Evolutionary conservation across 2,329 filamentous ascomycete species (phyloP).

Genomic region (Phaeophleospora eucalypticola): DNA sequence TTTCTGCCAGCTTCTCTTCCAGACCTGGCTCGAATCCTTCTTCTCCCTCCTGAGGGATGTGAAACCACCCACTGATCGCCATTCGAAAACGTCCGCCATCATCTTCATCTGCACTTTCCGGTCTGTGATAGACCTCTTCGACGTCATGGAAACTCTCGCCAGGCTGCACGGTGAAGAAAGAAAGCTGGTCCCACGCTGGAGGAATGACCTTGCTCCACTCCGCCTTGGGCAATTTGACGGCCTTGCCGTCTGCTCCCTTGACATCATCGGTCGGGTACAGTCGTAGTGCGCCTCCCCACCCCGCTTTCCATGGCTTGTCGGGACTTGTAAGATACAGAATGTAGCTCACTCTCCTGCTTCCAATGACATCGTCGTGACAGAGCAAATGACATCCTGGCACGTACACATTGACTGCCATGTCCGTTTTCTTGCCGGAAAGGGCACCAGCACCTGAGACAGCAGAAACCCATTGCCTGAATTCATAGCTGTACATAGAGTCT

Average conservation of each 20-base stretch:
- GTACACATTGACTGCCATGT: slow-evolving; percentile 99
- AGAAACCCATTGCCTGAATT: slow-evolving; percentile 85
- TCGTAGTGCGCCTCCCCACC: slow-evolving; percentile 89
- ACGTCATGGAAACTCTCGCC: slow-evolving; percentile 99
- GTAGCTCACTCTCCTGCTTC: slow-evolving; percentile 91
- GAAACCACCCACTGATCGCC: slow-evolving; percentile 98
- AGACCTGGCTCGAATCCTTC: slow-evolving; percentile 84
- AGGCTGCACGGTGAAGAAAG: slow-evolving; percentile 96
- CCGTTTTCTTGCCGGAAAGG: slow-evolving; percentile 87
- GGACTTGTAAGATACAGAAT: slow-evolving; percentile 95
- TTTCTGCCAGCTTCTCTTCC: slow-evolving; percentile 81
- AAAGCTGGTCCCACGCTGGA: slow-evolving; percentile 94
- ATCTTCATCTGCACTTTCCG: slow-evolving; percentile 56
- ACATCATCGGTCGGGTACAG: slow-evolving; percentile 71
- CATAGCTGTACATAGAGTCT: slow-evolving; percentile 85
- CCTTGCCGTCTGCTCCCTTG: slow-evolving; percentile 59
- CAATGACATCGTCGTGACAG: slow-evolving; percentile 98
- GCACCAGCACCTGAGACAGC: slow-evolving; percentile 80
- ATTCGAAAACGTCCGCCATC: slow-evolving; percentile 80
- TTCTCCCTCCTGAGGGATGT: slow-evolving; percentile 92
- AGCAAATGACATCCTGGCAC: slow-evolving; percentile 92
- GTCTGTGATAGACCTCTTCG: slow-evolving; percentile 83
- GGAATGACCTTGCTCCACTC: slow-evolving; percentile 80
- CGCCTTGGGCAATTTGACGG: slow-evolving; percentile 74
- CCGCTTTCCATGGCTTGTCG: slow-evolving; percentile 80